phyloP scores from a whole-genome alignment of 306 rosid genomes.

The Vigna trinervia region DNA sequence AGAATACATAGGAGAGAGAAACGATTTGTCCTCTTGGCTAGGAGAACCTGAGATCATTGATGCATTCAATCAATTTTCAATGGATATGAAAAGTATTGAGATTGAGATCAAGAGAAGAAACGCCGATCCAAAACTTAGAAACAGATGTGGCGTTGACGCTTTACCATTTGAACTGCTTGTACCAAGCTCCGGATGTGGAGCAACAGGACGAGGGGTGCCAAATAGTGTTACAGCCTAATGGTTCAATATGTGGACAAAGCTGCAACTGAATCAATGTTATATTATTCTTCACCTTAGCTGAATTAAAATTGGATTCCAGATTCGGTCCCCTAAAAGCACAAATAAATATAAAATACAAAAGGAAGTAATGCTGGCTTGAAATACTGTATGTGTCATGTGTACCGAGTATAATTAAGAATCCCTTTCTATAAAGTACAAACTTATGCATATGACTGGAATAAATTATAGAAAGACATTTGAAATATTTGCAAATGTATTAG shows the following conservation, averaged over 20 bases:
- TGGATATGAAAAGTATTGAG: constrained; percentile 50
- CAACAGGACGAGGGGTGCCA: constrained; percentile 58
- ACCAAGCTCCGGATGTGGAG: constrained; percentile 52
- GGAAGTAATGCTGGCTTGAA: constrained; percentile 6
- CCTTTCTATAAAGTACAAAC: background rate
- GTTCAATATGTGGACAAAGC: constrained; percentile 3
- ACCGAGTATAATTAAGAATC: constrained; percentile 4
- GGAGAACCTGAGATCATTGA: constrained; percentile 52
- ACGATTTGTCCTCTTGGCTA: constrained; percentile 45
- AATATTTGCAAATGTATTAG: background rate
- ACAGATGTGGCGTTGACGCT: constrained; percentile 47
- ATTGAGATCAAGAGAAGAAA: constrained; percentile 52
- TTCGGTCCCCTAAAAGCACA: background rate
- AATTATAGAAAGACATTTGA: background rate
- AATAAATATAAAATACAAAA: background rate
- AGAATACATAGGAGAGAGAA: constrained; percentile 50
- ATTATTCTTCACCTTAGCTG: background rate
- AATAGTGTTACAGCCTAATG: constrained; percentile 50
- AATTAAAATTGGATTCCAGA: constrained; percentile 13
- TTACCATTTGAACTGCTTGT: constrained; percentile 52
- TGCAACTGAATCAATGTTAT: constrained; percentile 5
- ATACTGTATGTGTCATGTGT: constrained; percentile 1
- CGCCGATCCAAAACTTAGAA: constrained; percentile 46
- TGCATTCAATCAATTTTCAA: constrained; percentile 48
- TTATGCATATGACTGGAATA: background rate